Evolutionary conservation across 2,329 filamentous ascomycete species (phyloP).

Genomic region (Teratosphaeria epicoccoides): DNA sequence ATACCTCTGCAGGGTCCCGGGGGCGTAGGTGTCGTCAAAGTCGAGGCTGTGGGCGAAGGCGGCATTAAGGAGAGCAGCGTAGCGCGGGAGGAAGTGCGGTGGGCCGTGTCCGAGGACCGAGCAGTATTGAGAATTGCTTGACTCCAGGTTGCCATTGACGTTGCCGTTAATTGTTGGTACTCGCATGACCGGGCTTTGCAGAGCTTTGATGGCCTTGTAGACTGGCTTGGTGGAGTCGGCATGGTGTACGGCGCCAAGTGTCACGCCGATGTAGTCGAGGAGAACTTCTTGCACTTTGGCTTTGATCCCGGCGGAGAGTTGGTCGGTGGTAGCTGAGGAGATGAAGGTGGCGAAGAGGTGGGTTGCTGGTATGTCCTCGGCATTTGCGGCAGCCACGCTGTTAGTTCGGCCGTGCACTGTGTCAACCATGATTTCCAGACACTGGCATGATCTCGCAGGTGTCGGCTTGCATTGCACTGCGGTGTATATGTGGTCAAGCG

Average conservation of each 20-base stretch:
- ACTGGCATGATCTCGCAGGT: too few species aligned
- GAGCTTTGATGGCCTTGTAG: conserved; percentile 14
- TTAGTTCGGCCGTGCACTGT: too few species aligned
- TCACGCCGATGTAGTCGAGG: conserved; percentile 22
- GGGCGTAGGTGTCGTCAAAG: conserved; percentile 37
- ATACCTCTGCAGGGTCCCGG: conserved; percentile 33
- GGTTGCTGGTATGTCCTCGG: conserved; percentile 18
- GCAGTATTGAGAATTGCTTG: conserved; percentile 4
- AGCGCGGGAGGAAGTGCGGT: conserved; percentile 27
- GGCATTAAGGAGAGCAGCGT: conserved; percentile 34
- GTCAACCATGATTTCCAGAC: too few species aligned
- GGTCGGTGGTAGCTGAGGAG: conserved; percentile 10
- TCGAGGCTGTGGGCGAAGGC: conserved; percentile 35
- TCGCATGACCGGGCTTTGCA: conserved; percentile 13
- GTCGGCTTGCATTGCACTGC: too few species aligned
- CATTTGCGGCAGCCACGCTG: too few species aligned
- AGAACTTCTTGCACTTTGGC: conserved; percentile 23
- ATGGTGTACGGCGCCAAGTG: conserved; percentile 16
- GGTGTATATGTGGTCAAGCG: too few species aligned
- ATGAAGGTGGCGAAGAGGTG: conserved; percentile 18
- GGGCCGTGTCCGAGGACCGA: conserved; percentile 28
- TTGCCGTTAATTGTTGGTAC: not conserved
- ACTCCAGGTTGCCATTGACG: conserved; percentile 9
- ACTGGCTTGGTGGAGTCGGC: conserved; percentile 20
- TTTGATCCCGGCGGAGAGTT: conserved; percentile 13